These are phyloP conservation scores for Ogataea thermomethanolica DNA, from an alignment of 805 yeast genomes.

Conservation along the genomic window DNA sequence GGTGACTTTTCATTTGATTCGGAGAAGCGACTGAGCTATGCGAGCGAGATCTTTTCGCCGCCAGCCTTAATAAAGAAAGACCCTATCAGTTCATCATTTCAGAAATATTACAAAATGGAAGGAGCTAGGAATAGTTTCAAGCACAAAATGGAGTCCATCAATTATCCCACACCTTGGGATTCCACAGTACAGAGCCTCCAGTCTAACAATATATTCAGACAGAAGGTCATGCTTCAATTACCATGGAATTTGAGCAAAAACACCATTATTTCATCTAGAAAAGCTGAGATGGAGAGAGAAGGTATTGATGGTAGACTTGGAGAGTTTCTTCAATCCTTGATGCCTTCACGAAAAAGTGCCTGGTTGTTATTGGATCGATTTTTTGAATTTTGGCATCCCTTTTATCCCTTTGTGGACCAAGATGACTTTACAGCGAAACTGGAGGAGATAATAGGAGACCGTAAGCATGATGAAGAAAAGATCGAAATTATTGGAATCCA, in stretches of 20 bases:
- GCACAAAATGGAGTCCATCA: constrained; percentile 12
- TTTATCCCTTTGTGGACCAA: constrained; percentile 45
- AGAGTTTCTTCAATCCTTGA: constrained; percentile 20
- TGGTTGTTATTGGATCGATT: constrained; percentile 42
- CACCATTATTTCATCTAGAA: neutral
- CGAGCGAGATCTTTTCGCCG: constrained; percentile 13
- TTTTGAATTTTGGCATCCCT: constrained; percentile 44
- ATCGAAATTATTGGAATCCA: constrained; percentile 34
- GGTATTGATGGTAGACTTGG: neutral
- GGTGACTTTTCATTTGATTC: too few relatives aligned
- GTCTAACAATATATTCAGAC: neutral
- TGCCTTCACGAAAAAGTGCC: constrained; percentile 39
- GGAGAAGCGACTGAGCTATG: neutral
- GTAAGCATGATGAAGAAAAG: constrained; percentile 27
- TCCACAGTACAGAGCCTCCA: neutral
- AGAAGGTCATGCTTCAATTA: neutral
- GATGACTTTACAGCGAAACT: constrained; percentile 32
- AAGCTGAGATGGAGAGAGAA: neutral
- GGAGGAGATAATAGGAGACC: constrained; percentile 34
- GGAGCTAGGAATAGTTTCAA: constrained; percentile 2
- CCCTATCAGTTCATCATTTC: constrained; percentile 11
- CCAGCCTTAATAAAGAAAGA: constrained; percentile 11
- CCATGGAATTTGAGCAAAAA: constrained; percentile 1
- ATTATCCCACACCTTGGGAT: constrained; percentile 7
- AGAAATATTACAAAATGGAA: neutral